Percentiles rank a stretch among this genome's conserved stretches.
Conservation (phyloP, 345 rosid species). For the Citrus maxima region DNA sequence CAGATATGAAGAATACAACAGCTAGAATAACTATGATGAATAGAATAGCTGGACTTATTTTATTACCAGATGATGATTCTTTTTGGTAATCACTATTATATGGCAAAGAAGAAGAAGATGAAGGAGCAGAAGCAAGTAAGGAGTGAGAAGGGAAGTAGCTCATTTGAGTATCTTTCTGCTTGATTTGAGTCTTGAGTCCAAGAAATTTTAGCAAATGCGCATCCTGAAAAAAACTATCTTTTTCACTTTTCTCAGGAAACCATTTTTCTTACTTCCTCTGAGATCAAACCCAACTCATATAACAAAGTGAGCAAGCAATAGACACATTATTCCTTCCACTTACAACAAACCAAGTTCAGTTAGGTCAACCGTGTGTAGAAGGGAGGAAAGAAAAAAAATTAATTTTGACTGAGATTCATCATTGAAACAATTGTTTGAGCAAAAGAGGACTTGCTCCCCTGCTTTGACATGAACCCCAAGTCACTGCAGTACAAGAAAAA, state of each 20-base stretch:
- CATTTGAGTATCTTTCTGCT: slow-evolving; percentile 26
- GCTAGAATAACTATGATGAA: slow-evolving; percentile 64
- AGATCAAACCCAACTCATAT: slow-evolving; percentile 28
- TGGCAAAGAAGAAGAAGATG: slow-evolving; percentile 30
- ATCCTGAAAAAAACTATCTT: slow-evolving; percentile 27
- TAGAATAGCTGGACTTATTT: slow-evolving; percentile 60
- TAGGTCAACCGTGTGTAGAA: slow-evolving; percentile 15
- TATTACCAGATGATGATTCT: slow-evolving; percentile 39
- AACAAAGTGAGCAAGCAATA: slow-evolving; percentile 26
- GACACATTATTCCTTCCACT: slow-evolving; percentile 28
- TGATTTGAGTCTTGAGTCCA: slow-evolving; percentile 28
- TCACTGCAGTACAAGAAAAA: slow-evolving; percentile 14
- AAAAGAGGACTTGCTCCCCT: slow-evolving; percentile 26
- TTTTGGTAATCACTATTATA: slow-evolving; percentile 29
- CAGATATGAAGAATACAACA: slow-evolving; percentile 61
- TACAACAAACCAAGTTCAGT: slow-evolving; percentile 26
- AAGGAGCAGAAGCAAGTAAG: slow-evolving; percentile 33
- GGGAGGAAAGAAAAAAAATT: not conserved
- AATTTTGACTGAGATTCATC: slow-evolving; percentile 23
- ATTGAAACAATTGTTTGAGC: slow-evolving; percentile 31
- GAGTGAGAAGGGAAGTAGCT: slow-evolving; percentile 14
- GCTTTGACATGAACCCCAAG: slow-evolving; percentile 9
- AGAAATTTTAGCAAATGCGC: slow-evolving; percentile 39
- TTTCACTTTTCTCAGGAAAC: slow-evolving; percentile 10
- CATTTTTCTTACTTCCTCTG: slow-evolving; percentile 6